These are phyloP conservation scores for Dictyostelium intermedium DNA, from an alignment of 78 protist genomes.

Conservation along the genomic window DNA sequence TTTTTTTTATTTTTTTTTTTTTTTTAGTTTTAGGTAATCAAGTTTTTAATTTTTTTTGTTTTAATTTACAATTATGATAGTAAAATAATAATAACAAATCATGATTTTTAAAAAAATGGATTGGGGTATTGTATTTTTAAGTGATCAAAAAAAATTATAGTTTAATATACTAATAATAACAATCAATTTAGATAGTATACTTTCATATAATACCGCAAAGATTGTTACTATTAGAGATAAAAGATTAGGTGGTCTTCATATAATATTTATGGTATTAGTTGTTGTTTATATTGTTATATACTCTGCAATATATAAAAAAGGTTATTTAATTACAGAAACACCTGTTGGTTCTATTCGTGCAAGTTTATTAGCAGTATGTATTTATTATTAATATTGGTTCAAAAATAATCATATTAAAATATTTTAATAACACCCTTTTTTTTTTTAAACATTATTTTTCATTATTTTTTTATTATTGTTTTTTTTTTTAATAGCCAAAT, in stretches of 20 bases:
- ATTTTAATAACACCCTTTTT: no score
- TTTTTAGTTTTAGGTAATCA: no score
- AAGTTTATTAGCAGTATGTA: not conserved
- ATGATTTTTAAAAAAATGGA: not conserved
- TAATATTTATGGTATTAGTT: slow-evolving; percentile 27
- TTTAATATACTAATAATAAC: not conserved
- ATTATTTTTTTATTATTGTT: not conserved
- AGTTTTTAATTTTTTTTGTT: not conserved
- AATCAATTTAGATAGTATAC: not conserved
- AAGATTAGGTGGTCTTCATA: slow-evolving; percentile 72
- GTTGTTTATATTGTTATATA: slow-evolving; percentile 32
- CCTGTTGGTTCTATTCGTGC: slow-evolving; percentile 6
- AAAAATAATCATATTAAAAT: no score
- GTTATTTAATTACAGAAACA: slow-evolving; percentile 14
- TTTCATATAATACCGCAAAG: not conserved
- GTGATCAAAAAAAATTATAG: no score
- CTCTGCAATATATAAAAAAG: slow-evolving; percentile 15
- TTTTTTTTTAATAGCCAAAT: not conserved
- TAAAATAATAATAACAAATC: not conserved
- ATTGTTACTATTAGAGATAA: slow-evolving; percentile 65
- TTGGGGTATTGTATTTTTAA: not conserved
- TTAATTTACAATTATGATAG: not conserved
- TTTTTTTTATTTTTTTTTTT: no score
- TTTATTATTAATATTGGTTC: not conserved
- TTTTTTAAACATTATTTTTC: not conserved